phyloP scores from a whole-genome alignment of 2,329 filamentous ascomycete species.

The Dactylellina haptotyla region DNA sequence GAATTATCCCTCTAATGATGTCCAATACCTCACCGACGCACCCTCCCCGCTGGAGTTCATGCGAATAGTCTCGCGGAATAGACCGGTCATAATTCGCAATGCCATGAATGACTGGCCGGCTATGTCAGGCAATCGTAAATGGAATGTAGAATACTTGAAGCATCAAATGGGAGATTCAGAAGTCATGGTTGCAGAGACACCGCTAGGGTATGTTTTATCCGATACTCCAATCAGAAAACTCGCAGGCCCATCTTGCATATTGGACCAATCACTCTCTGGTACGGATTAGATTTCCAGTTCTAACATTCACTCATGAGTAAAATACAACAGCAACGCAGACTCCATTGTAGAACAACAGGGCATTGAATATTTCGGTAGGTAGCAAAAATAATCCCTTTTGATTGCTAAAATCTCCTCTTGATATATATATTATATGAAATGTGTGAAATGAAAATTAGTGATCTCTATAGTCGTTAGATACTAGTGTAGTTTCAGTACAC shows the following conservation, averaged over 20 bases:
- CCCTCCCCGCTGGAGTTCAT: constrained; percentile 83
- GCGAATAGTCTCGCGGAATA: constrained; percentile 77
- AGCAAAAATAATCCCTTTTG: constrained; percentile 53
- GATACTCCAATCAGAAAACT: no score
- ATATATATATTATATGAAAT: neutral
- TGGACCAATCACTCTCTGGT: no score
- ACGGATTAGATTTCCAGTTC: no score
- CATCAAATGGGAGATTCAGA: constrained; percentile 67
- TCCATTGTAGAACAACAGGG: constrained; percentile 56
- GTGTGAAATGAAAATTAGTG: constrained; percentile 59
- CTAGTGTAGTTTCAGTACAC: no score
- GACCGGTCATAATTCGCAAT: constrained; percentile 76
- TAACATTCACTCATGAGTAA: constrained; percentile 11
- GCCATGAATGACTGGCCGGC: constrained; percentile 74
- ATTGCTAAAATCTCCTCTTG: no score
- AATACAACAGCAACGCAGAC: constrained; percentile 58
- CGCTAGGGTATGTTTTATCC: constrained; percentile 72
- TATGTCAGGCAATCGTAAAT: constrained; percentile 64
- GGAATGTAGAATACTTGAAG: constrained; percentile 72
- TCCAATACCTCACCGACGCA: constrained; percentile 72
- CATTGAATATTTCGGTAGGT: constrained; percentile 57
- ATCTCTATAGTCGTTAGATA: no score
- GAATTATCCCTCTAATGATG: constrained; percentile 21
- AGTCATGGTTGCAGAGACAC: constrained; percentile 83
- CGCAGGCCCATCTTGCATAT: no score